A percentile compares a stretch with the other conserved stretches of the same genome.
phyloP scores from a whole-genome alignment of 495 filamentous ascomycete species.

The Aspergillus mulundensis region DNA sequence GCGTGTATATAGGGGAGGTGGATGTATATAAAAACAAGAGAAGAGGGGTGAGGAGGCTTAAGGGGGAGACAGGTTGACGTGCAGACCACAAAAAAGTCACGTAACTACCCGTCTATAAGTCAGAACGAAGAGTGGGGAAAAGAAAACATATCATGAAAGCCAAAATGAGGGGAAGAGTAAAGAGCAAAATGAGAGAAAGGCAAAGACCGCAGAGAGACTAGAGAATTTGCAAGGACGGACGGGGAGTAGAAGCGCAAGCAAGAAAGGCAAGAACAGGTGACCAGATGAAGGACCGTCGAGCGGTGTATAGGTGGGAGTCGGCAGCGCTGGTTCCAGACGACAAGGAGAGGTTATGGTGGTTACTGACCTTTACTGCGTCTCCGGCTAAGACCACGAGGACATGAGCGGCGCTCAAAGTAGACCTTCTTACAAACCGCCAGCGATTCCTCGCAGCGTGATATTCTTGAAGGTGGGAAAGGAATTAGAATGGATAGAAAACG shows the following conservation, averaged over 20 bases:
- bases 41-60: conserved; percentile 5
- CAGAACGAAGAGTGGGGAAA: background rate
- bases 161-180: background rate
- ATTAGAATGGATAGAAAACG: conserved; percentile 24
- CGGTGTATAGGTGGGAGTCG: conserved; percentile 18
- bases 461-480: conserved; percentile 14
- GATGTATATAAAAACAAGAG: conserved; percentile 3
- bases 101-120: conserved; percentile 1
- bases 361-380: conserved; percentile 22
- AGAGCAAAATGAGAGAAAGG: conserved; percentile 3
- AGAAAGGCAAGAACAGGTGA: conserved; percentile 12
- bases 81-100: conserved; percentile 8
- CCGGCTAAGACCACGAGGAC: background rate
- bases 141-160: conserved; percentile 3
- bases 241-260: conserved; percentile 1
- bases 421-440: conserved; percentile 26
- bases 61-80: background rate
- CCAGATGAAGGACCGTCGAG: conserved; percentile 17
- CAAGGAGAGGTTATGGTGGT: conserved; percentile 16
- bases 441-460: conserved; percentile 13
- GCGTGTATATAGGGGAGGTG: conserved; percentile 6
- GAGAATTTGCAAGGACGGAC: background rate
- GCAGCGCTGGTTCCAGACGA: conserved; percentile 17
- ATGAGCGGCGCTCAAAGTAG: background rate
- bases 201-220: background rate